A percentile compares a stretch with the other conserved stretches of the same genome.
These are phyloP conservation scores for Xerocomus amazonicus DNA, from an alignment of 1,284 basidiomycete genomes.

Conservation along the genomic window DNA sequence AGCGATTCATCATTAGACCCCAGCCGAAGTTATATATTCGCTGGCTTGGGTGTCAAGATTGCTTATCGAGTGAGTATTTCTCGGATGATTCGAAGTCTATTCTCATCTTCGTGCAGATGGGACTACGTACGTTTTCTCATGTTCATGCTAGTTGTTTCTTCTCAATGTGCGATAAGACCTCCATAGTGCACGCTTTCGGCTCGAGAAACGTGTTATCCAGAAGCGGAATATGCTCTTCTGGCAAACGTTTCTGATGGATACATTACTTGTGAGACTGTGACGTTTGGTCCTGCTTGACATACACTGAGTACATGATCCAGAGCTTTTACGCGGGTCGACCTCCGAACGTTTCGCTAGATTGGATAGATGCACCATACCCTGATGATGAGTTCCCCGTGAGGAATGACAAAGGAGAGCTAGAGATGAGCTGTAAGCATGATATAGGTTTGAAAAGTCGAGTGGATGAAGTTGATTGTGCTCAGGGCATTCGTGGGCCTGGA, in stretches of 20 bases:
- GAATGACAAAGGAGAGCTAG: slow-evolving; percentile 37
- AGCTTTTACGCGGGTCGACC: slow-evolving; percentile 63
- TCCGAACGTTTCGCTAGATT: slow-evolving; percentile 50
- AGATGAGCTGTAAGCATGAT: slow-evolving; percentile 47
- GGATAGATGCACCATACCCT: slow-evolving; percentile 55
- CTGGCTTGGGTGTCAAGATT: slow-evolving; percentile 56
- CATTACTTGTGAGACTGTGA: slow-evolving; percentile 46
- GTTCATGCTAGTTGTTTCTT: background rate
- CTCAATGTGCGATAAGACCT: slow-evolving; percentile 44
- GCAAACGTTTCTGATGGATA: slow-evolving; percentile 58
- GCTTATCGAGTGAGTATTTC: slow-evolving; percentile 48
- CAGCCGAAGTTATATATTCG: slow-evolving; percentile 49
- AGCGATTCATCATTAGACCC: slow-evolving; percentile 49
- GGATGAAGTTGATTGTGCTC: background rate
- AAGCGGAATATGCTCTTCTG: slow-evolving; percentile 58
- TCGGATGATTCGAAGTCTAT: background rate
- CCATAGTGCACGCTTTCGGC: slow-evolving; percentile 55
- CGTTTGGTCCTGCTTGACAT: background rate
- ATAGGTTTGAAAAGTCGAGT: background rate
- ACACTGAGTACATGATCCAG: slow-evolving; percentile 32
- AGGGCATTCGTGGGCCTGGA: slow-evolving; percentile 58
- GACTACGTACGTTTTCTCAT: slow-evolving; percentile 49
- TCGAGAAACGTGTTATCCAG: slow-evolving; percentile 43
- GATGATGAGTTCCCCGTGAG: slow-evolving; percentile 41
- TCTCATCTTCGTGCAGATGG: slow-evolving; percentile 46